These are phyloP conservation scores for Salix koriyanagi DNA, from an alignment of 345 rosid genomes.

Conservation along the genomic window DNA sequence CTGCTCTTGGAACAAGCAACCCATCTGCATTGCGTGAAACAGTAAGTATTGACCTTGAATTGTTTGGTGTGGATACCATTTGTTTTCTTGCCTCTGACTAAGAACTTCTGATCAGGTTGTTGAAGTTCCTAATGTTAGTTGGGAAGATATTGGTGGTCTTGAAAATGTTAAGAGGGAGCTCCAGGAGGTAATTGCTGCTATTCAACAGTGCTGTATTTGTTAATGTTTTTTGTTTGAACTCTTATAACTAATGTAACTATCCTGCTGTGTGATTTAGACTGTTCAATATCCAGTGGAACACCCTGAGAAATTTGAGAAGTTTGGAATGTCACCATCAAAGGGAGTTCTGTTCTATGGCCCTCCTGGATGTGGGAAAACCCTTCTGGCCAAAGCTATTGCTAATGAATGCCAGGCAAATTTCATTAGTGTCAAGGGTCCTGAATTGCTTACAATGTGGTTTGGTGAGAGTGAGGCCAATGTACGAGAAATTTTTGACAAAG, in stretches of 20 bases:
- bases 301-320: slow-evolving; percentile 94
- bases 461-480: slow-evolving; percentile 98
- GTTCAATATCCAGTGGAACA: slow-evolving; percentile 99
- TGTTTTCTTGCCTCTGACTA: not conserved
- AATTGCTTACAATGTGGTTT: slow-evolving; percentile 97
- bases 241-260: not conserved
- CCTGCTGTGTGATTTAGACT: slow-evolving; percentile 44
- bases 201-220: not conserved
- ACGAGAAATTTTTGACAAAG: slow-evolving; percentile 93
- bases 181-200: slow-evolving; percentile 57
- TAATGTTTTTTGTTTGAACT: not conserved
- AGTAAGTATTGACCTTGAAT: slow-evolving; percentile 32
- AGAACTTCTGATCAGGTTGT: slow-evolving; percentile 56
- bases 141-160: slow-evolving; percentile 96
- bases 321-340: slow-evolving; percentile 96
- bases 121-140: slow-evolving; percentile 83
- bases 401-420: slow-evolving; percentile 97
- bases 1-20: slow-evolving; percentile 84
- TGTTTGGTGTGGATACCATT: not conserved
- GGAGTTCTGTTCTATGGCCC: slow-evolving; percentile 97
- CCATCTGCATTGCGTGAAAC: slow-evolving; percentile 87
- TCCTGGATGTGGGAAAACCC: slow-evolving; percentile 98
- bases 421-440: slow-evolving; percentile 94
- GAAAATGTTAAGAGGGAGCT: slow-evolving; percentile 94
- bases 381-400: slow-evolving; percentile 93